Evolutionary conservation across 2,329 filamentous ascomycete species (phyloP), one percentile per base, ranked within the genome.

Genomic region (Cordyceps militaris): DNA sequence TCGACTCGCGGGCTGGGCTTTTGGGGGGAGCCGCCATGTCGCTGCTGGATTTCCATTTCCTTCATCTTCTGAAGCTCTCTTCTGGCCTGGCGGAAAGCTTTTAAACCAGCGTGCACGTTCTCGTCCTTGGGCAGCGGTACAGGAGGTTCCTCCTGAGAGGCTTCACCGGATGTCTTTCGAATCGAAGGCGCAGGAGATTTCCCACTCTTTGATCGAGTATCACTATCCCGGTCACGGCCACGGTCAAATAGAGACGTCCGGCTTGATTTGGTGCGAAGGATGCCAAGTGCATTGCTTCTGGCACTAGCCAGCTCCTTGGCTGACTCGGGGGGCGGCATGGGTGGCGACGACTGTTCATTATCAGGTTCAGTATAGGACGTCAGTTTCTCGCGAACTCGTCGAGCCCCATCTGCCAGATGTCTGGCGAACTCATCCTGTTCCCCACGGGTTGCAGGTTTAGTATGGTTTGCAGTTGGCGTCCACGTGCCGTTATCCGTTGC

Each of bases 361-460:
- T 89, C 84, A 3, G 79, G 79, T 63, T 88, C 86, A 0, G 83
- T 84, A 61, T 85, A 87, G 0, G 82, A 86, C 8, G 84, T 88
- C 46, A 92, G 74, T 63, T 84, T 86, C 69, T 92, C 87, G 53
- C 89, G 84, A 8, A 92, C 86, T 1, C 86, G 81, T 30, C 82
- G 82, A 56, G 87, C 83, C 16, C 88, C 83, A 62, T 85, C 81
- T 2, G 87, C 88, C 40, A 92, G 78, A 65, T 91, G 86, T 54
- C 79, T 83, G 19, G 86, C 85, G 66, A 92, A 91, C 28, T 89
- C 88, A 54, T 89, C 84, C 4, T 80, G 78, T 54, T 86, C 84
- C 28, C 77, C 74, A 47, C 79, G 73, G 13, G 76, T 58, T 46
- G 66, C 65, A 64, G 61, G 64, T 60, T 62, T 66, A 23, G 43